A percentile compares a stretch with the other conserved stretches of the same genome.
Evolutionary conservation across 768 basidiomycete species (phyloP).

Genomic region (Boletus vermiculosoides): DNA sequence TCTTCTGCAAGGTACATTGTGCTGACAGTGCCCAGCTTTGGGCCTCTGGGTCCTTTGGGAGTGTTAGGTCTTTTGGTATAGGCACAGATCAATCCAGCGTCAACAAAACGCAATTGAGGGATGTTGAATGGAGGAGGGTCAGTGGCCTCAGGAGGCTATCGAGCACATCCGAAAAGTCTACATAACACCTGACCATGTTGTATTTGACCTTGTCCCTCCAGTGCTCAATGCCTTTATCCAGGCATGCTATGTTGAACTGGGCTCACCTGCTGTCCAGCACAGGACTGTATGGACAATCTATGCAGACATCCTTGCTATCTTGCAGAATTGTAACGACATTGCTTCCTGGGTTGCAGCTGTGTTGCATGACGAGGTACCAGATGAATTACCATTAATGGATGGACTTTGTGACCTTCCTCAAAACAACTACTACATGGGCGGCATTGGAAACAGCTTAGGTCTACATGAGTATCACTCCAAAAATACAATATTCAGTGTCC

Average conservation of each 20-base stretch:
- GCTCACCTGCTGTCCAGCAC: neutral
- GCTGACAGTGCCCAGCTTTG: no score
- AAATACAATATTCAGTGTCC: neutral
- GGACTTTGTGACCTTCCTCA: neutral
- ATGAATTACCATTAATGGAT: neutral
- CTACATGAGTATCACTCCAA: neutral
- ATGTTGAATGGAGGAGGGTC: no score
- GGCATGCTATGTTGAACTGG: neutral
- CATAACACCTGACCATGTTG: slow-evolving; percentile 33
- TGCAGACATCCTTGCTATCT: neutral
- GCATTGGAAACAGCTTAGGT: neutral
- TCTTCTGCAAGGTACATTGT: no score
- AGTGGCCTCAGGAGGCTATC: neutral
- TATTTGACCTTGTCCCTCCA: slow-evolving; percentile 37
- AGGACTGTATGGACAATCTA: neutral
- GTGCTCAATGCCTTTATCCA: slow-evolving; percentile 18
- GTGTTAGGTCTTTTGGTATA: no score
- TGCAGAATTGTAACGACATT: neutral
- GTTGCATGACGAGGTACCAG: neutral
- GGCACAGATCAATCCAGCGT: no score
- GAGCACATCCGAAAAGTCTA: slow-evolving; percentile 12
- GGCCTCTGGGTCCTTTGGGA: no score
- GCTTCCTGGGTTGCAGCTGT: neutral
- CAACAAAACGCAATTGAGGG: no score
- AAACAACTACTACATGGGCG: neutral